Base-by-base conservation (phyloP, 2,329 filamentous ascomycete species). In the Cladosporium halotolerans region DNA sequence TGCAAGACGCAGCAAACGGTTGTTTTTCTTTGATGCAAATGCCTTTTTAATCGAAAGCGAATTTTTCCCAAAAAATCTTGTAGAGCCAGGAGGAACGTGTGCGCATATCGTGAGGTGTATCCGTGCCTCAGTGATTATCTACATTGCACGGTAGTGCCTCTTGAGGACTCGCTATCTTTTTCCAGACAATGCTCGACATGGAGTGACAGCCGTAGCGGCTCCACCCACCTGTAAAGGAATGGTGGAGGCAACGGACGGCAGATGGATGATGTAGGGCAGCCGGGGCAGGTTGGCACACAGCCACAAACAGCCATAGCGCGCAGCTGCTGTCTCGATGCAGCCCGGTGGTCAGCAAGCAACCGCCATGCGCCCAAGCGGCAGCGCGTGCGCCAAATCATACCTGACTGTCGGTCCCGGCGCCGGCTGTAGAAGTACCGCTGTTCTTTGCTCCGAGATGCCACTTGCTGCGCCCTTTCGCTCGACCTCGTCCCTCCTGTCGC, bases 31-130 rank as follows among this genome's bases (percentile, higher is more conserved):
- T 51, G 48, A 44, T 51, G 48, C 48, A 51, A 40, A 51, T 36
- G 48, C 42, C 48, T 51, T 40, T 51, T 51, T 51, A 51, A 51
- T 51, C 32, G 48, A 51, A 50, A 51, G 48, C 48, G 48, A 51
- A 44, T 51, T 51, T 44, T 34, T 11, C 40, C 36, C 10, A 3
- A 11, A 36, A n/a, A 36, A n/a, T 7, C 23, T 28, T 28, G 23
- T 28, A 28, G 23, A 28, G 23, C 23, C 16, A 18, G 16, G 16
- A 18, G 16, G 16, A 18, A 18, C 16, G 7, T 28, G 23, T 7
- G 23, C 23, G 23, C 23, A 28, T 28, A 28, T 5, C 7, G 23
- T 28, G 23, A 28, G 7, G 23, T 28, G 23, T 7, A 28, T 28
- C 23, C 23, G 23, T 28, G 23, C 23, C 5, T 28, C 7, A 28